These are phyloP conservation scores for Fusarium burgessii DNA, from an alignment of 2,329 filamentous ascomycete genomes.

Conservation along the genomic window DNA sequence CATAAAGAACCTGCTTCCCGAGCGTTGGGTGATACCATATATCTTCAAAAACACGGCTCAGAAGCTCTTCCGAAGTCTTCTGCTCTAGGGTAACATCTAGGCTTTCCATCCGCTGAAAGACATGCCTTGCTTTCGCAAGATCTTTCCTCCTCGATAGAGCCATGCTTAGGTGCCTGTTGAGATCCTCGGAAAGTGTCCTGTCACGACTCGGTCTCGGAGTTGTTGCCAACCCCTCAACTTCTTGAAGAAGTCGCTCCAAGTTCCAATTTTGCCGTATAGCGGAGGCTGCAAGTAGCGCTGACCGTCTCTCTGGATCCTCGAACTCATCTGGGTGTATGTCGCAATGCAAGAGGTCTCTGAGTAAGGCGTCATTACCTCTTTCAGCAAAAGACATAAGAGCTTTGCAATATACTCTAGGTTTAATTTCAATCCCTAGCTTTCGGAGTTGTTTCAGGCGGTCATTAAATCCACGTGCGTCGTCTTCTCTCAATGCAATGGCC, in stretches of 20 bases:
- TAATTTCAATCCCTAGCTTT: constrained; percentile 71
- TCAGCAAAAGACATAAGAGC: constrained; percentile 73
- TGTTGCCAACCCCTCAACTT: constrained; percentile 50
- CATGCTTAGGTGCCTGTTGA: constrained; percentile 41
- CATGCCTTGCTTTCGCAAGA: constrained; percentile 41
- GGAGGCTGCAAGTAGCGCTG: constrained; percentile 53
- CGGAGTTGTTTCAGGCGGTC: constrained; percentile 71
- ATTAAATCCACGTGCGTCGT: constrained; percentile 66
- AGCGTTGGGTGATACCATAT: constrained; percentile 47
- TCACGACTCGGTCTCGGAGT: constrained; percentile 22
- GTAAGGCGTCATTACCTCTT: constrained; percentile 64
- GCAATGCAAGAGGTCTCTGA: constrained; percentile 59
- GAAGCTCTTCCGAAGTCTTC: constrained; percentile 43
- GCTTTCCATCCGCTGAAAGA: constrained; percentile 52
- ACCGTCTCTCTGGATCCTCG: constrained; percentile 58
- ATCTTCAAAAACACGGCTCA: constrained; percentile 45
- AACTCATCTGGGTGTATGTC: constrained; percentile 69
- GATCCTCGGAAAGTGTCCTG: constrained; percentile 36
- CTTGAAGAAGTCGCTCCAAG: constrained; percentile 58
- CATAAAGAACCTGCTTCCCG: constrained; percentile 19
- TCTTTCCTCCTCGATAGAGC: constrained; percentile 12
- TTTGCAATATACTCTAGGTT: constrained; percentile 72
- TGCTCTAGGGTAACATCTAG: constrained; percentile 47
- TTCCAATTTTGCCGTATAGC: constrained; percentile 52
- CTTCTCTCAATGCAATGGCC: constrained; percentile 77